Evolutionary conservation across 2,329 filamentous ascomycete genomes (phyloP), one percentile per base, ranked within the genome.

Genomic region (Pseudogymnoascus sp.): DNA sequence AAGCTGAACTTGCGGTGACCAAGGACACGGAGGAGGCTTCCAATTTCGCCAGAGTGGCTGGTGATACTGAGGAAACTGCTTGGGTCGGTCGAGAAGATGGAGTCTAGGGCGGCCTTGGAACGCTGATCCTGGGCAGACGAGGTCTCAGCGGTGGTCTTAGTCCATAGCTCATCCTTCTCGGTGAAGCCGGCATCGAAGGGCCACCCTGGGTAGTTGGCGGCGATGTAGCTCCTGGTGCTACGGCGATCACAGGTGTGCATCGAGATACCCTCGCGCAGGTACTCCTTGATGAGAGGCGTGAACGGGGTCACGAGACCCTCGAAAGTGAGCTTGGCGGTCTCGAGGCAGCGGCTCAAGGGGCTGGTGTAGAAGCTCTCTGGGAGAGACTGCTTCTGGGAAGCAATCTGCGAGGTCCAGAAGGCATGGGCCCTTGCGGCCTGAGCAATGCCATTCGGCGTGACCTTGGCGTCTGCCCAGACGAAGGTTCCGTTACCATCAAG

Each of bases 171-270:
- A 71, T 85, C 83, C 1, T 80, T 51, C 71, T 90, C 86, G 0
- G 78, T 72, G 69, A 91, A 90, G 0, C 83, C 84, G 1, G 75
- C 72, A 73, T 90, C 88, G 60, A 90, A 83, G 4, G 68, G 69
- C 70, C 81, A 87, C 1, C 62, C 57, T 0, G 85, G 85, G 60
- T 85, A 84, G 3, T 79, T 76, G 2, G 75, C 66, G 14, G 76
- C 74, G 66, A 90, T 85, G 65, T 80, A 79, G 0, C 80, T 78
- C 69, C 79, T 82, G 68, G 75, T 81, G 21, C 81, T 82, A 8
- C 88, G 79, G 31, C 83, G 80, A 74, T 90, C 85, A 72, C 88
- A 91, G 0, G 87, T 89, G 71, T 90, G 88, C 45, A 85, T 83
- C 63, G 82, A 85, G 63, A 90, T 83, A 1, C 83, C 82, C 73